phyloP scores from a whole-genome alignment of 805 yeast genomes.

The Sungouiella blattae region DNA sequence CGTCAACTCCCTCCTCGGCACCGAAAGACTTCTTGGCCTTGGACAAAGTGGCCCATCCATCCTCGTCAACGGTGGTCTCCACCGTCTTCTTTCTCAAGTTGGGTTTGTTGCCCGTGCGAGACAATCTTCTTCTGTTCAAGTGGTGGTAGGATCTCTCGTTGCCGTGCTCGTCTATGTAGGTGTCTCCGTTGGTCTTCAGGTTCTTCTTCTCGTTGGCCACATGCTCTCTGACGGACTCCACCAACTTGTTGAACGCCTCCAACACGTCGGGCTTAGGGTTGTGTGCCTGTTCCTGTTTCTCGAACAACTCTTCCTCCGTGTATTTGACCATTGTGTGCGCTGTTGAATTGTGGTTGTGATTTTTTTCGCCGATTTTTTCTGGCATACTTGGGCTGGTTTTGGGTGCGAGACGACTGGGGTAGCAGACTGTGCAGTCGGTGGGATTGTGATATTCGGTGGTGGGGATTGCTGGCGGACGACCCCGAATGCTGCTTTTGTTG shows the following conservation, averaged over 20 bases:
- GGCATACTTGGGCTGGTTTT: constrained; percentile 6
- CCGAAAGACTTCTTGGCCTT: constrained; percentile 48
- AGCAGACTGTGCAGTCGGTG: neutral
- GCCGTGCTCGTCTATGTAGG: constrained; percentile 44
- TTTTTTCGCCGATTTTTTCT: constrained; percentile 1
- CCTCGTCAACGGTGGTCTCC: constrained; percentile 60
- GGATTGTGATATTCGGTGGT: no score
- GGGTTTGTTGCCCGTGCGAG: constrained; percentile 44
- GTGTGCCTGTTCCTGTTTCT: constrained; percentile 52
- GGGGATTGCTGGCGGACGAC: no score
- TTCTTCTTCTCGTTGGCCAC: constrained; percentile 27
- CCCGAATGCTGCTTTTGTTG: no score
- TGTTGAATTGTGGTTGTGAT: neutral
- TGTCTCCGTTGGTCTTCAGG: constrained; percentile 39
- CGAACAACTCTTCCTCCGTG: constrained; percentile 67
- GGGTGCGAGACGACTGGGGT: constrained; percentile 12
- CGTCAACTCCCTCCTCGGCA: constrained; percentile 46
- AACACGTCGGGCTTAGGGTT: constrained; percentile 63
- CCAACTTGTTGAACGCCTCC: constrained; percentile 59
- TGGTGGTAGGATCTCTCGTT: constrained; percentile 43
- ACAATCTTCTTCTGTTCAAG: constrained; percentile 61
- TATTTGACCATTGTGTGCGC: constrained; percentile 46
- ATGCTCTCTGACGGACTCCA: constrained; percentile 61
- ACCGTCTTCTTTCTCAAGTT: constrained; percentile 55
- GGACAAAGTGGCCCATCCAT: constrained; percentile 75